Conservation (phyloP, 2,329 filamentous ascomycete genomes). For the Aspergillus novoparasiticus region DNA sequence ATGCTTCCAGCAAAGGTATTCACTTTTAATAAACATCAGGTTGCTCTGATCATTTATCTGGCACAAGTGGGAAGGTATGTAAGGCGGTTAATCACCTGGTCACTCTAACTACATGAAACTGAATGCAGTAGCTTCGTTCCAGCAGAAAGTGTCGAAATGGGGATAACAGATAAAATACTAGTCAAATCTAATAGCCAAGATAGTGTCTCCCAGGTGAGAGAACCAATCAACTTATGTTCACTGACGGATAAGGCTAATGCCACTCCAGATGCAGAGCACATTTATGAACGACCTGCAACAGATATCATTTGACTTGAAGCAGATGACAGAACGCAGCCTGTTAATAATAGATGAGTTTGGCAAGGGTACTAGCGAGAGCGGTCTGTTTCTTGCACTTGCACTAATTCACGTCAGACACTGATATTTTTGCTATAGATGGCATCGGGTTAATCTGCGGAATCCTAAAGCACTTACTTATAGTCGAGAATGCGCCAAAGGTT, state of each 20-base stretch:
- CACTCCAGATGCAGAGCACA: slow-evolving; percentile 58
- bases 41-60: slow-evolving; percentile 86
- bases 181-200: slow-evolving; percentile 79
- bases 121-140: slow-evolving; percentile 72
- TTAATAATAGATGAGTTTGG: slow-evolving; percentile 93
- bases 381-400: slow-evolving; percentile 27
- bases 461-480: slow-evolving; percentile 58
- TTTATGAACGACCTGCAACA: slow-evolving; percentile 88
- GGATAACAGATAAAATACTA: slow-evolving; percentile 89
- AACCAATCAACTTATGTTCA: background rate
- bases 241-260: background rate
- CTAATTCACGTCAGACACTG: background rate
- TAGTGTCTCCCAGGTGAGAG: slow-evolving; percentile 59
- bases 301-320: slow-evolving; percentile 72
- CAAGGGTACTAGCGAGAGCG: slow-evolving; percentile 65
- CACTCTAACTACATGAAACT: slow-evolving; percentile 4
- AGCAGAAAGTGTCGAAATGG: slow-evolving; percentile 73
- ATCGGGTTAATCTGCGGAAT: slow-evolving; percentile 66
- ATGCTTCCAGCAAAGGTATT: background rate
- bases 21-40: slow-evolving; percentile 34
- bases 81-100: background rate
- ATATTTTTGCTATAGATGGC: slow-evolving; percentile 51
- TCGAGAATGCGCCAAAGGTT: slow-evolving; percentile 58
- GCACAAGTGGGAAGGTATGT: slow-evolving; percentile 74
- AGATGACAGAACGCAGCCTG: slow-evolving; percentile 75